These are phyloP conservation scores for Ceratocystis destructans DNA, from an alignment of 2,329 filamentous ascomycete genomes.

Conservation along the genomic window DNA sequence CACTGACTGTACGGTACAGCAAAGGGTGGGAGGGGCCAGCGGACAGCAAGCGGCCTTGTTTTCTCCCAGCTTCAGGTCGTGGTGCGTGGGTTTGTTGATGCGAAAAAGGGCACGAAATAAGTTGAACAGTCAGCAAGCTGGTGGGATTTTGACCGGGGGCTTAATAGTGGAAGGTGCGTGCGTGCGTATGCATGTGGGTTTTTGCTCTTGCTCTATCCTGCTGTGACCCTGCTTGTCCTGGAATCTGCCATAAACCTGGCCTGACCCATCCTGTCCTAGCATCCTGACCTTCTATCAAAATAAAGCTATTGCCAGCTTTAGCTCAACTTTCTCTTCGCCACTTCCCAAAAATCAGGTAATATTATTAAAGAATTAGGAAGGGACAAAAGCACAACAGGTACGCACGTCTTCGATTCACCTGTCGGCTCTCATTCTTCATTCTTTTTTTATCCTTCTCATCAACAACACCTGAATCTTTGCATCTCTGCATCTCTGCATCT, in stretches of 20 bases:
- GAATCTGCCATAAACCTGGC: neutral
- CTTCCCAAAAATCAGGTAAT: neutral
- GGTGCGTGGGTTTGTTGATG: neutral
- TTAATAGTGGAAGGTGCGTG: conserved; percentile 8
- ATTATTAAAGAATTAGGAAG: neutral
- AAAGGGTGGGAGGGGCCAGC: too few relatives aligned
- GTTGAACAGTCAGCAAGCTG: neutral
- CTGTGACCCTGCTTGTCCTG: neutral
- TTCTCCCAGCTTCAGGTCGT: neutral
- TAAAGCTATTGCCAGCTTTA: conserved; percentile 5
- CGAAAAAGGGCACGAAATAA: neutral
- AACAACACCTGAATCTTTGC: neutral
- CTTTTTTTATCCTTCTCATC: neutral
- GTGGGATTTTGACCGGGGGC: neutral
- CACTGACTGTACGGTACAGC: neutral
- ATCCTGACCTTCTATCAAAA: neutral
- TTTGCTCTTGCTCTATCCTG: neutral
- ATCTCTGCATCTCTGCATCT: neutral
- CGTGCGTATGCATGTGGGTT: neutral
- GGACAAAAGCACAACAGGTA: neutral
- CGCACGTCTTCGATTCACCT: neutral
- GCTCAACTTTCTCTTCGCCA: neutral
- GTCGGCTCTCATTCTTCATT: neutral
- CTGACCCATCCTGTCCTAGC: too few relatives aligned
- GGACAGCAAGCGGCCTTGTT: too few relatives aligned